These are phyloP conservation scores for Haplosporangium gracile DNA, from an alignment of 192 early-diverging fungal genomes.

Conservation along the genomic window DNA sequence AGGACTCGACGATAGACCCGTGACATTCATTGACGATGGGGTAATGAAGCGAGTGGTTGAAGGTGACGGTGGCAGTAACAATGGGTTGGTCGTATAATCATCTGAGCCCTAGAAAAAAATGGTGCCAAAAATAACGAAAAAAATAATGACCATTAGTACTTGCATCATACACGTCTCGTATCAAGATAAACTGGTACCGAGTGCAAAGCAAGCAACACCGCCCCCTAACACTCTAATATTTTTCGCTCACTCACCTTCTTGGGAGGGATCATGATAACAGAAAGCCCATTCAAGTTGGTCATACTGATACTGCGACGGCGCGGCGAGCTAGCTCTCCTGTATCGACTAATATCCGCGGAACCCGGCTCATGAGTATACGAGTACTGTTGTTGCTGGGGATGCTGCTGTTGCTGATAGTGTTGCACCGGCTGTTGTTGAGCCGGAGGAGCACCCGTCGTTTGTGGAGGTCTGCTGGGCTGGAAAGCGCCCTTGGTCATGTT, in stretches of 20 bases:
- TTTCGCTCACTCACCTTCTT: slow-evolving; percentile 35
- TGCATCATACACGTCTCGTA: background rate
- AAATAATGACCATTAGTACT: background rate
- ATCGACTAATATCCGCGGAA: slow-evolving; percentile 26
- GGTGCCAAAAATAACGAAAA: background rate
- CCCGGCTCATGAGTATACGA: slow-evolving; percentile 33
- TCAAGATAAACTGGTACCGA: background rate
- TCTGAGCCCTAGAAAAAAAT: slow-evolving; percentile 31
- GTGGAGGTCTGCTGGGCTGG: slow-evolving; percentile 39
- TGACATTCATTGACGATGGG: slow-evolving; percentile 31
- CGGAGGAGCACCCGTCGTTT: background rate
- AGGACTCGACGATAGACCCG: slow-evolving; percentile 46
- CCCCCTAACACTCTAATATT: background rate
- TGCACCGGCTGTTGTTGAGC: slow-evolving; percentile 21
- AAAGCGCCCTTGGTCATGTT: slow-evolving; percentile 48
- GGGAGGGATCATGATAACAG: slow-evolving; percentile 47
- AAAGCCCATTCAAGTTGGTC: slow-evolving; percentile 47
- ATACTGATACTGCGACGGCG: slow-evolving; percentile 54
- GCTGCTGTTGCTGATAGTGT: slow-evolving; percentile 22
- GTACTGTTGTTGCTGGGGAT: slow-evolving; percentile 40
- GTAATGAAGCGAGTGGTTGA: slow-evolving; percentile 49
- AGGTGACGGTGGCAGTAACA: slow-evolving; percentile 50
- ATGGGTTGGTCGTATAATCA: slow-evolving; percentile 44
- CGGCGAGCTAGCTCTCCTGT: slow-evolving; percentile 51
- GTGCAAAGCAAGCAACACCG: background rate